A percentile compares a stretch with the other conserved stretches of the same genome.
Conservation (phyloP, 257 asterid genomes). For the Salvia splendens region DNA sequence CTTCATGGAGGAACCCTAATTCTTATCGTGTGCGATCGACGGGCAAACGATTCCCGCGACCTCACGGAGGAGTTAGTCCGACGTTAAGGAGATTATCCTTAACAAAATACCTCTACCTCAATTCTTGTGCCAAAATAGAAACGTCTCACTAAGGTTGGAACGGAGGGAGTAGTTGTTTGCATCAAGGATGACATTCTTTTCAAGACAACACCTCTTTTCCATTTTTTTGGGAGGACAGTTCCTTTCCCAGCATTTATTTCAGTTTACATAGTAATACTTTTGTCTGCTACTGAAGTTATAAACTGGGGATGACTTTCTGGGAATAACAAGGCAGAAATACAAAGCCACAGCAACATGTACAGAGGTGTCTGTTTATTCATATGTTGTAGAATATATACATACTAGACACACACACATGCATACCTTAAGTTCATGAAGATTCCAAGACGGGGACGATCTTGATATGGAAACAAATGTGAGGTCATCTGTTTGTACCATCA, state of each 20-base stretch:
- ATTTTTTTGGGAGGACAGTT: neutral
- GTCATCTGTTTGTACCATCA: constrained; percentile 64
- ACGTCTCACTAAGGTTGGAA: too few relatives aligned
- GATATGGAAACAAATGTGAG: constrained; percentile 73
- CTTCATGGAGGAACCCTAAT: too few relatives aligned
- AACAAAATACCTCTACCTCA: too few relatives aligned
- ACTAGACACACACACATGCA: neutral
- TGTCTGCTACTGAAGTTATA: neutral
- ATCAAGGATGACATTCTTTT: neutral
- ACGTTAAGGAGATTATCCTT: too few relatives aligned
- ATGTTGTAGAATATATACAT: neutral
- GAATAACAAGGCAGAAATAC: neutral
- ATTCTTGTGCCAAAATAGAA: too few relatives aligned
- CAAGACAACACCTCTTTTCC: constrained; percentile 1
- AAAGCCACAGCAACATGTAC: constrained; percentile 17
- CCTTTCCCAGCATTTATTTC: constrained; percentile 2
- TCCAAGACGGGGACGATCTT: constrained; percentile 59
- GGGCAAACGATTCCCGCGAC: too few relatives aligned
- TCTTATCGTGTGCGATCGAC: too few relatives aligned
- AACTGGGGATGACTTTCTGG: neutral
- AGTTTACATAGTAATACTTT: neutral
- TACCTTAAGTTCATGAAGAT: constrained; percentile 68
- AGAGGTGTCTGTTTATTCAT: neutral
- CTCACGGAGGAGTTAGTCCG: too few relatives aligned
- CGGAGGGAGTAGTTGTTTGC: neutral